A percentile compares a stretch with the other conserved stretches of the same genome.
phyloP scores from a whole-genome alignment of 176 grass and related monocot genomes.

The Carex cristatella region DNA sequence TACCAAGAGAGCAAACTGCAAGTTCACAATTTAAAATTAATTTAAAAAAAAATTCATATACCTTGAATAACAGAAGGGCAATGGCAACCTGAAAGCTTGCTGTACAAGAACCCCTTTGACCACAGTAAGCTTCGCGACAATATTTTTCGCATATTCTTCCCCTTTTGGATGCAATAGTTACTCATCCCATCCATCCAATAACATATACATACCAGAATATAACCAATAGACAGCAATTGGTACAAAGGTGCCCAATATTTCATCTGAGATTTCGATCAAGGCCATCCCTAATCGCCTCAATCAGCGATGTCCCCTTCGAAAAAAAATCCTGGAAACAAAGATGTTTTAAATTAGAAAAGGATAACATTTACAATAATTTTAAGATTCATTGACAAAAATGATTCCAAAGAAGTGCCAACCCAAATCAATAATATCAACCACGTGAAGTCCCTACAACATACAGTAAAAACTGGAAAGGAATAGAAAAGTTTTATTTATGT shows the following conservation, averaged over 20 bases:
- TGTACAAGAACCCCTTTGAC: slow-evolving; percentile 82
- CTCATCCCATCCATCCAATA: slow-evolving; percentile 53
- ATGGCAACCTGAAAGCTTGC: slow-evolving; percentile 70
- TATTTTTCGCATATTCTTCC: slow-evolving; percentile 59
- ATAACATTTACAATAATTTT: background rate
- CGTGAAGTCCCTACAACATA: slow-evolving; percentile 22
- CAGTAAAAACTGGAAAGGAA: too few relatives aligned
- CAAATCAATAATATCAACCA: slow-evolving; percentile 19
- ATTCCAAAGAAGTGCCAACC: slow-evolving; percentile 6
- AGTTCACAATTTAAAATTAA: background rate
- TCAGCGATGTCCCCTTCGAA: background rate
- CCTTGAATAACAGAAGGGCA: slow-evolving; percentile 71
- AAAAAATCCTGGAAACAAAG: background rate
- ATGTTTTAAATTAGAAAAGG: slow-evolving; percentile 11
- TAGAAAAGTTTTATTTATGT: background rate
- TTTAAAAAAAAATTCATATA: slow-evolving; percentile 8
- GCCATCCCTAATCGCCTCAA: slow-evolving; percentile 28
- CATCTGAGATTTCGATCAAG: slow-evolving; percentile 54
- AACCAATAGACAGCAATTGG: slow-evolving; percentile 86
- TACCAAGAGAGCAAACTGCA: background rate
- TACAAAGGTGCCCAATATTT: slow-evolving; percentile 79
- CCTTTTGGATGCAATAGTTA: slow-evolving; percentile 67
- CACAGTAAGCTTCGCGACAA: slow-evolving; percentile 59
- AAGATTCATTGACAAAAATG: background rate
- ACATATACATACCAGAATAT: slow-evolving; percentile 68